Conservation (phyloP, 768 basidiomycete genomes). For the Psilocybe sp. region DNA sequence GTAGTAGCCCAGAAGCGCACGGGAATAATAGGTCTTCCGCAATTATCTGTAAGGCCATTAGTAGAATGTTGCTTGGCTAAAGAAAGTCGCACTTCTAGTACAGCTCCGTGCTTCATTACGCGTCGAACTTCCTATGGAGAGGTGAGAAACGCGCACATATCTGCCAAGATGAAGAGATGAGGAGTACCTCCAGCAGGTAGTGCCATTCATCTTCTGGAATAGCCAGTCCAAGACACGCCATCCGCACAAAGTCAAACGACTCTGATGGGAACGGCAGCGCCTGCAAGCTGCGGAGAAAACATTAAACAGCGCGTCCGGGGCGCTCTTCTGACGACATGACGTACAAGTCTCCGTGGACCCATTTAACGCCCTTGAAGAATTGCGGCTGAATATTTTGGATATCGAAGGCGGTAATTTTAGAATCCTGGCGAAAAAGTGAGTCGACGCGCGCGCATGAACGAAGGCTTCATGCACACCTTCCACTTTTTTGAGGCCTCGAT, state of each 20-base stretch:
- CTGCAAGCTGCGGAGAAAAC: constrained; percentile 45
- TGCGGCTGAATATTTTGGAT: constrained; percentile 52
- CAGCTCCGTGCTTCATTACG: constrained; percentile 58
- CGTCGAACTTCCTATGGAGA: constrained; percentile 58
- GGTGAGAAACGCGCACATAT: constrained; percentile 1
- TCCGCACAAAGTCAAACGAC: constrained; percentile 65
- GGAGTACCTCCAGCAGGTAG: constrained; percentile 56
- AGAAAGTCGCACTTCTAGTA: constrained; percentile 51
- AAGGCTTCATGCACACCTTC: constrained; percentile 41
- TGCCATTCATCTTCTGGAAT: constrained; percentile 80
- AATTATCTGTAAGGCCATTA: constrained; percentile 44
- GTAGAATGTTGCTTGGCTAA: not conserved
- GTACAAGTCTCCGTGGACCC: constrained; percentile 71
- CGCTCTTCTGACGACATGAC: constrained; percentile 16
- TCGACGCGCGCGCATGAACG: not conserved
- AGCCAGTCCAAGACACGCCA: constrained; percentile 61
- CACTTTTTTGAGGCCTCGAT: constrained; percentile 67
- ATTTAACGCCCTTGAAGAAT: constrained; percentile 47
- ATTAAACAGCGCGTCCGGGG: not conserved
- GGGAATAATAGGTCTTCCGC: constrained; percentile 78
- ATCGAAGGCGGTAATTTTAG: constrained; percentile 60
- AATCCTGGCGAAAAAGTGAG: constrained; percentile 34
- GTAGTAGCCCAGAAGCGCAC: constrained; percentile 28
- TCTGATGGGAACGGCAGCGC: constrained; percentile 55
- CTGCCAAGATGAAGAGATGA: not conserved